phyloP scores from a whole-genome alignment of 1,284 basidiomycete species.

The Naganishia albida region DNA sequence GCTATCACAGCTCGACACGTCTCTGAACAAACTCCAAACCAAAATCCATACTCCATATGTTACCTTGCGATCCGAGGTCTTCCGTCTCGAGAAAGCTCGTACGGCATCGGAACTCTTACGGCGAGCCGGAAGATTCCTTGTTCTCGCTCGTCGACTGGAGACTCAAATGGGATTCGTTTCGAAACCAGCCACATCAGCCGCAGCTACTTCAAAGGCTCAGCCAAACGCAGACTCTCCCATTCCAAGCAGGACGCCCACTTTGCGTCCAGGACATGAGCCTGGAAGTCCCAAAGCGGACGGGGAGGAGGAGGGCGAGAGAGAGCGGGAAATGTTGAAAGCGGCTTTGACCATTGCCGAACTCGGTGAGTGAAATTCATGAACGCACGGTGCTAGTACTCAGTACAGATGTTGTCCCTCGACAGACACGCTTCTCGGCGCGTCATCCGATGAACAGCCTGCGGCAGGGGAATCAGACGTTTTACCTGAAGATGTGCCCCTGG shows the following conservation, averaged over 20 bases:
- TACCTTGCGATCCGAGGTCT: conserved; percentile 68
- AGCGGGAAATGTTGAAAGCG: conserved; percentile 81
- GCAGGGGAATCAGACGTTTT: conserved; percentile 4
- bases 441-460: conserved; percentile 30
- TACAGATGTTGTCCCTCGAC: background rate
- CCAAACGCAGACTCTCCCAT: background rate
- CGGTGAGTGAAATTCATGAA: conserved; percentile 54
- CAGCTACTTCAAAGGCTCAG: background rate
- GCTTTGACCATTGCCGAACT: conserved; percentile 87
- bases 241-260: conserved; percentile 28
- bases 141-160: conserved; percentile 75
- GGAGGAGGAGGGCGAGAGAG: conserved; percentile 68
- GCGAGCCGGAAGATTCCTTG: conserved; percentile 76
- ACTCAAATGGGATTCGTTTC: conserved; percentile 63
- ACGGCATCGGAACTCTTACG: conserved; percentile 79
- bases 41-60: conserved; percentile 83
- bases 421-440: conserved; percentile 25
- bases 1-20: conserved; percentile 42
- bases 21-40: conserved; percentile 64
- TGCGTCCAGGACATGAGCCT: conserved; percentile 35
- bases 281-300: conserved; percentile 38
- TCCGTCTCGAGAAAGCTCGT: conserved; percentile 71
- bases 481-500: conserved; percentile 54
- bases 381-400: background rate
- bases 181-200: conserved; percentile 1